Conservation (phyloP, 495 filamentous ascomycete species). For the Cryomyces minteri region DNA sequence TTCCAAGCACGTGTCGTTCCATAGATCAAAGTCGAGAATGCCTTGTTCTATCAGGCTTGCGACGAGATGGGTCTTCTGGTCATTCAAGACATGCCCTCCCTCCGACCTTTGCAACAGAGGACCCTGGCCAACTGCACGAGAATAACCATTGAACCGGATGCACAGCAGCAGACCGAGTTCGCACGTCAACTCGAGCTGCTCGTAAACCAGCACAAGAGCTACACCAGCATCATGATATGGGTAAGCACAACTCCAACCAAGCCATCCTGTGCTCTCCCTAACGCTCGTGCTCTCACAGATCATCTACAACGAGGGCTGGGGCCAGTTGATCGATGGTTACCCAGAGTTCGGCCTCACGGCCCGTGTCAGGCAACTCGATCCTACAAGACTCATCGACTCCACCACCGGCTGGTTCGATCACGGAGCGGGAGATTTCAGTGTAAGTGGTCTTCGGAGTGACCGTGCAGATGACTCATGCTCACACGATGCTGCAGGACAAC, state of each 20-base stretch:
- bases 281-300: constrained; percentile 17
- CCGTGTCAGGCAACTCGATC: constrained; percentile 33
- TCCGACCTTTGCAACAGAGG: constrained; percentile 18
- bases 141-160: constrained; percentile 22
- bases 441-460: constrained; percentile 5
- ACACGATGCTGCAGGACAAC: constrained; percentile 30
- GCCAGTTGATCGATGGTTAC: constrained; percentile 28
- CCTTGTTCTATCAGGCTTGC: constrained; percentile 47
- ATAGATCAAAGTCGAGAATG: constrained; percentile 49
- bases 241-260: constrained; percentile 8
- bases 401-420: constrained; percentile 44
- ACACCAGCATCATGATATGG: constrained; percentile 38
- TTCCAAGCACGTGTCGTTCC: background rate
- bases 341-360: constrained; percentile 38
- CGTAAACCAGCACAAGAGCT: constrained; percentile 41
- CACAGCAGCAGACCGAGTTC: constrained; percentile 38
- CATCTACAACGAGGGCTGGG: constrained; percentile 60
- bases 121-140: constrained; percentile 5
- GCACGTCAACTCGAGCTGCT: constrained; percentile 40
- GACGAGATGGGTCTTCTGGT: constrained; percentile 44
- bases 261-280: background rate
- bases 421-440: constrained; percentile 38
- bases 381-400: constrained; percentile 39
- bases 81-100: constrained; percentile 51
- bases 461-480: background rate